These are phyloP conservation scores for Protomyces inouyei DNA, from an alignment of 1,139 yeast species.

Conservation along the genomic window DNA sequence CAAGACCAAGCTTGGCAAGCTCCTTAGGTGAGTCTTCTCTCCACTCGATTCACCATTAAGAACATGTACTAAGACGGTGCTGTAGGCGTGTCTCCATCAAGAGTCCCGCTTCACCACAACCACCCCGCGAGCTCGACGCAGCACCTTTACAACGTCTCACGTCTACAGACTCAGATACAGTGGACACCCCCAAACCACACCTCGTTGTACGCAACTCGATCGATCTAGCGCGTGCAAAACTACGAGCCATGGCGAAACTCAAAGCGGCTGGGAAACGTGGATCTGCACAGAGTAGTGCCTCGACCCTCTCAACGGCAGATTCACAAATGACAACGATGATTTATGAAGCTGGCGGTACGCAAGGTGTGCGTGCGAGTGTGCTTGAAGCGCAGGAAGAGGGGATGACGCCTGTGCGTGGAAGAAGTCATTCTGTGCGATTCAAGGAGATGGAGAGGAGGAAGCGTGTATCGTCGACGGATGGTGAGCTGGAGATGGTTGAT, in stretches of 20 bases:
- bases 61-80: background rate
- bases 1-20: background rate
- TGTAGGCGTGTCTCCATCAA: background rate
- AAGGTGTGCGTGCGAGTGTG: background rate
- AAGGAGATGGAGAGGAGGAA: conserved; percentile 7
- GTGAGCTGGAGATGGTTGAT: too few relatives aligned
- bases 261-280: background rate
- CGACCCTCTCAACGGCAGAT: background rate
- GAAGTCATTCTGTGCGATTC: conserved; percentile 2
- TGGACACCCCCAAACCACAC: conserved; percentile 1
- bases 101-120: background rate
- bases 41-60: background rate
- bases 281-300: background rate
- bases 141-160: background rate
- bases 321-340: background rate
- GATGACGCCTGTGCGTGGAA: background rate
- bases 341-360: background rate
- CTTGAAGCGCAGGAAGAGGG: background rate
- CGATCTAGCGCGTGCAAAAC: conserved; percentile 18
- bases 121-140: background rate
- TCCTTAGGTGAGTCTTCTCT: background rate
- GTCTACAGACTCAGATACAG: background rate
- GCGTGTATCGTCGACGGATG: background rate
- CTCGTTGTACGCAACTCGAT: conserved; percentile 16
- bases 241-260: background rate